These are phyloP conservation scores for Themeda triandra DNA, from an alignment of 176 grass and related monocot species.

Conservation along the genomic window DNA sequence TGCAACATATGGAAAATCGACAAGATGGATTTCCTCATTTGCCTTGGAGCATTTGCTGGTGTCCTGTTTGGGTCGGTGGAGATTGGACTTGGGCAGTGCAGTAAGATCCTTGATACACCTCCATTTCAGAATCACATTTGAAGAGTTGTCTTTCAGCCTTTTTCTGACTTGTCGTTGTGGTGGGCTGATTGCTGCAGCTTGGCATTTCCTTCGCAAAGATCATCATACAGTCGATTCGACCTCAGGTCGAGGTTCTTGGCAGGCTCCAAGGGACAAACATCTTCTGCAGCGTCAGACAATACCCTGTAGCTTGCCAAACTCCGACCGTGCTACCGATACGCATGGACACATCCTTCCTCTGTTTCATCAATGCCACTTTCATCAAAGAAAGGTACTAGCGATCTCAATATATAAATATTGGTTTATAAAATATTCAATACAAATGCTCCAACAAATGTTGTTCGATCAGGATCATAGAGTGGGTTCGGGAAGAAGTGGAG, in stretches of 20 bases:
- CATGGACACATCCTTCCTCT: slow-evolving; percentile 79
- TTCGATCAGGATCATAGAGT: slow-evolving; percentile 55
- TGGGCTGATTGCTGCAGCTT: slow-evolving; percentile 45
- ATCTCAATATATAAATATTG: neutral
- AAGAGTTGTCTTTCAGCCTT: neutral
- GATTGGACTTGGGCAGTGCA: slow-evolving; percentile 77
- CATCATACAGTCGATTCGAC: slow-evolving; percentile 65
- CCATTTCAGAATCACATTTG: neutral
- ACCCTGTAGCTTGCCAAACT: slow-evolving; percentile 53
- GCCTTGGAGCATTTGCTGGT: slow-evolving; percentile 73
- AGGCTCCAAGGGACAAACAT: slow-evolving; percentile 76
- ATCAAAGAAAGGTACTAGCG: slow-evolving; percentile 76
- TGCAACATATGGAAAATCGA: slow-evolving; percentile 79
- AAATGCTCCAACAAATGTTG: neutral
- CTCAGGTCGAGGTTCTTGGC: slow-evolving; percentile 72
- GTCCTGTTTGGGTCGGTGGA: slow-evolving; percentile 91
- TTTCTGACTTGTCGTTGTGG: neutral
- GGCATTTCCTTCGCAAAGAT: slow-evolving; percentile 81
- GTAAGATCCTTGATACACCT: slow-evolving; percentile 32
- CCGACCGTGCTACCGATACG: slow-evolving; percentile 46
- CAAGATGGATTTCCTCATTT: slow-evolving; percentile 93
- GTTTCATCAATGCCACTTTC: slow-evolving; percentile 82
- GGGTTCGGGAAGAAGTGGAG: slow-evolving; percentile 51
- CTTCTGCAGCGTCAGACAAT: slow-evolving; percentile 80
- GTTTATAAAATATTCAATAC: neutral